Base-by-base conservation (phyloP, 2,329 filamentous ascomycete species). In the Penicillium olsonii region DNA sequence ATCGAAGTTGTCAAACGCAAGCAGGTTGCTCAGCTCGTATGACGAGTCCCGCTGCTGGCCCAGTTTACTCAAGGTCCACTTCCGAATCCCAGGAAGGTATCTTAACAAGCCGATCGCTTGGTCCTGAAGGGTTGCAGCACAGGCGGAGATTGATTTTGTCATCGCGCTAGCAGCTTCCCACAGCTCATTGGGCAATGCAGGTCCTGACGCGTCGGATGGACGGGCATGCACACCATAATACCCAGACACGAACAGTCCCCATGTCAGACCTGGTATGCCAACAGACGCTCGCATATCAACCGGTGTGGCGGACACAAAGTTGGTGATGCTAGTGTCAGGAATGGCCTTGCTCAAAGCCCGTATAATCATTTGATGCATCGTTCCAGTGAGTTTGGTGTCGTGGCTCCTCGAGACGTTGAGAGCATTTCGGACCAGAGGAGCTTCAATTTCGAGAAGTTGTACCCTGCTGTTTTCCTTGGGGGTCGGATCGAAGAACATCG, bases 1-100 rank as follows among this genome's bases (percentile, higher is more conserved):
- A 37, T 68, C 57, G 50, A 75, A 45, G 15, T 52, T 52, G 40
- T 70, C 62, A 53, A 78, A 74, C 2, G 60, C 65, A 24, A 70
- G 67, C 2, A 78, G 42, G 52, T 79, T 79, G 59, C 75, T 78
- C 8, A 79, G 46, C 56, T 77, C 75, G 45, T 73, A 78, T 5
- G 73, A 75, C 14, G 53, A 62, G 34, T 75, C 73, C 20, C 76
- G 64, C 22, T 52, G 49, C 44, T 69, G 55, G 4, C 70, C 70
- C 8, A 77, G 42, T 37, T 76, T 72, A 2, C 63, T 64, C 8
- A 58, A 37, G 4, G 67, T 64, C 75, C 75, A 79, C 8, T 59
- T 57, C 4, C 70, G 57, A 20, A 77, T 67, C 45, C 70, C 68
- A 5, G 63, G 63, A 1, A 70, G 53, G 39, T 78, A 79, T 45